Base-by-base conservation (phyloP, 495 filamentous ascomycete genomes). In the Penicillium chermesinum region DNA sequence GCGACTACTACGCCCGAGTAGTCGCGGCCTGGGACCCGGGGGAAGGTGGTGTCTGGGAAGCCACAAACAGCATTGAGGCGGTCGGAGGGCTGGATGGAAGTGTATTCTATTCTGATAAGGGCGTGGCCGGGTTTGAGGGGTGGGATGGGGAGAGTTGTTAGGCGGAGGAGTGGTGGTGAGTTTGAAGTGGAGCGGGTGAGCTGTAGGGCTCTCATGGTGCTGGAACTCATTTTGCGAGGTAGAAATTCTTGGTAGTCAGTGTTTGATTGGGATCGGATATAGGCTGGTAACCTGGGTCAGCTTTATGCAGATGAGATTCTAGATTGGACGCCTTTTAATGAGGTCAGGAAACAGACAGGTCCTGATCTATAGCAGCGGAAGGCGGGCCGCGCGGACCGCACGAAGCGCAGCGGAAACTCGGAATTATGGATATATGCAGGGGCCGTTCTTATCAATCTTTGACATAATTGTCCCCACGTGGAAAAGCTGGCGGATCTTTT, bases 1-100 rank as follows among this genome's bases (percentile, higher is more conserved):
- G 50, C 54, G 4, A 55, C 2, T 7, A 59, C 57, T 9, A 27
- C 34, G 3, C 57, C 57, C 20, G 49, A 53, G 38, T 54, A 63
- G 45, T 69, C 66, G 14, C 69, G 69, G 10, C 72, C 72, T 9
- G 69, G 68, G 13, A 72, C 44, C 20, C 69, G 64, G 2, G 70
- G 70, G 37, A 52, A 69, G 2, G 49, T 73, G 27, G 65, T 73
- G 38, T 43, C 54, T 42, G 58, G 57, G 49, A 73, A 73, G 2
- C 38, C 21, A 10, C 66, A 69, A 48, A 66, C 56, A 7, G 57
- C 52, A 42, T 75, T 72, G 7, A 74, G 45, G 19, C 69, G 51
- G 50, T 74, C 70, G 36, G 63, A 65, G 38, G 70, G 71, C 40
- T 74, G 68, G 39, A 72, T 69, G 20, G 49, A 59, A 13, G 56